These are phyloP conservation scores for Clavispora asparagi DNA, from an alignment of 805 yeast genomes.

Conservation along the genomic window DNA sequence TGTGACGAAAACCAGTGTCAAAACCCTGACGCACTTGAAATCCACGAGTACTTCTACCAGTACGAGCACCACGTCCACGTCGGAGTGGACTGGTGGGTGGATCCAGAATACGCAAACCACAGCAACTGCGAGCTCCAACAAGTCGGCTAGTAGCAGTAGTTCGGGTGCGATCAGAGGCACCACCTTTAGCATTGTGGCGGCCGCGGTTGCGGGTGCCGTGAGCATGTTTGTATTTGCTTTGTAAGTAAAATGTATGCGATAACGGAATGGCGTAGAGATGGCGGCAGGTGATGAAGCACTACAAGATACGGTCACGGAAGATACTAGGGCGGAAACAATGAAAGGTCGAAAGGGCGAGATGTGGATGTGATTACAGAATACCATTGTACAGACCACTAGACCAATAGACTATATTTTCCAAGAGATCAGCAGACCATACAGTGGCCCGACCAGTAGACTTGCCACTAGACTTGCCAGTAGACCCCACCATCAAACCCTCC, in stretches of 20 bases:
- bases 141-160: slow-evolving; percentile 1
- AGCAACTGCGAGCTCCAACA: slow-evolving; percentile 2
- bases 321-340: too few species aligned
- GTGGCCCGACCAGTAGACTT: too few species aligned
- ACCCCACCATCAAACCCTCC: too few species aligned
- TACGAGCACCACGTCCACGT: slow-evolving; percentile 8
- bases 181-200: slow-evolving; percentile 4
- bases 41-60: neutral
- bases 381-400: too few species aligned
- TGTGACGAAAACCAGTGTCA: slow-evolving; percentile 13
- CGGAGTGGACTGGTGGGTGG: slow-evolving; percentile 31
- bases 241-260: neutral
- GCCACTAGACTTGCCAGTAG: too few species aligned
- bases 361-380: too few species aligned
- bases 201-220: slow-evolving; percentile 5
- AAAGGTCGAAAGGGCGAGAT: too few species aligned
- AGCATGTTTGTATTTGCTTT: slow-evolving; percentile 3
- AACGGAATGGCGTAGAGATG: neutral
- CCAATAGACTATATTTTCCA: too few species aligned
- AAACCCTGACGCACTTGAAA: neutral
- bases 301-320: too few species aligned
- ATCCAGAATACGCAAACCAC: slow-evolving; percentile 24
- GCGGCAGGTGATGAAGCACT: too few species aligned
- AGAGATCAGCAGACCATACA: too few species aligned
- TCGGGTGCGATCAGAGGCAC: neutral